These are phyloP conservation scores for Sugiyamaella smithiae DNA, from an alignment of 805 yeast species.

Conservation along the genomic window DNA sequence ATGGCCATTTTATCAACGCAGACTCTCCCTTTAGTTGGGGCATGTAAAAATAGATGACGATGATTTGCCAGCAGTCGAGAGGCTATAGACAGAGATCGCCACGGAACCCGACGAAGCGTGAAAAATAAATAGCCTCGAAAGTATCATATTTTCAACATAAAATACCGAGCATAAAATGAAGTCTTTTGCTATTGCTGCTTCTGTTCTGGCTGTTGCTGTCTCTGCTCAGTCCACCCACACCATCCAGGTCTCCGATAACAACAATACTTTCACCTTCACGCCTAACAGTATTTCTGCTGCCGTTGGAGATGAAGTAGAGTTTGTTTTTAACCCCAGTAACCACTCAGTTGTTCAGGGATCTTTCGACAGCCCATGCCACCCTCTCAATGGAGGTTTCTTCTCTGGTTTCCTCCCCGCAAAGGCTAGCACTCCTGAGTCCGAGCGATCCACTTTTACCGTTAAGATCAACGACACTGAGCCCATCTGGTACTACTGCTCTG, in stretches of 20 bases:
- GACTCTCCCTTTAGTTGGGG: no score
- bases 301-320: conserved; percentile 24
- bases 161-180: no score
- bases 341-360: conserved; percentile 25
- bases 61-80: no score
- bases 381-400: conserved; percentile 18
- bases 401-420: conserved; percentile 22
- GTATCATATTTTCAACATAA: no score
- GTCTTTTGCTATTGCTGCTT: conserved; percentile 1
- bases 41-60: no score
- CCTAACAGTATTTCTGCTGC: conserved; percentile 23
- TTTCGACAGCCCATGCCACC: conserved; percentile 22
- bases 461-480: conserved; percentile 22
- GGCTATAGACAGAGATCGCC: no score
- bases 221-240: conserved; percentile 5
- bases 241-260: conserved; percentile 9
- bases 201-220: background rate
- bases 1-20: no score
- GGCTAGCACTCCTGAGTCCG: background rate
- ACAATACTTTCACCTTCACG: conserved; percentile 11
- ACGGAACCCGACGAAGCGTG: no score
- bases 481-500: conserved; percentile 27
- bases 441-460: conserved; percentile 19
- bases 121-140: no score
- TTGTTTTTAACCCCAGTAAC: conserved; percentile 17